Evolutionary conservation across 805 yeast species (phyloP), one percentile per base, ranked within the genome.

Genomic region (Starmerella powellii): DNA sequence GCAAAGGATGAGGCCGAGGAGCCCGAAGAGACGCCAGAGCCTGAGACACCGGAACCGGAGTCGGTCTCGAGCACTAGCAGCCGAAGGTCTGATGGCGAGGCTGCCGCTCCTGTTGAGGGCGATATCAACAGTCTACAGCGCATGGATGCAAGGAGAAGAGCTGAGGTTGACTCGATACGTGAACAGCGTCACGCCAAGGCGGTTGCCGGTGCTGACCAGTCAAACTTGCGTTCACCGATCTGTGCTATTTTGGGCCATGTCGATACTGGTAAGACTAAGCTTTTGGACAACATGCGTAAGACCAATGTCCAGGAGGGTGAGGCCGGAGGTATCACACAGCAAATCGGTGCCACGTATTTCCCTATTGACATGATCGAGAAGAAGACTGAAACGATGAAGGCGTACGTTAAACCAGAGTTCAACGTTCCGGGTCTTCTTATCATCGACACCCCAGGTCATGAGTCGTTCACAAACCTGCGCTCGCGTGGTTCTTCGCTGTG

Each of bases 261-360:
- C 65, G 99, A 91, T 73, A 91, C 98, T 45, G 99, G 99, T 78
- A 91, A 91, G 67, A 91, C 99, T 53, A 91, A 91, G 63, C 74
- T 91, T 52, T 72, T 91, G 62, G 99, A 91, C 62, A 91, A 91
- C 66, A 79, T 91, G 55, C 88, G 99, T 70, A 96, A 88, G 70
- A 91, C 97, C 32, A 91, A 91, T 60, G 99, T 91, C 48, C 99
- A 91, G 70, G 99, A 96, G 63, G 99, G 98, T 60, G 99, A 91
- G 70, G 99, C 99, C 42, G 99, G 99, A 71, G 99, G 99, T 71
- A 91, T 91, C 63, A 91, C 99, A 51, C 99, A 91, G 73, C 99
- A 91, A 68, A 91, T 91, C 61, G 99, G 99, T 76, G 99, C 99
- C 43, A 91, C 99, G 18, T 91, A 91, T 63, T 91, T 91, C 84